A percentile compares a stretch with the other conserved stretches of the same genome.
These are phyloP conservation scores for Metschnikowia drakensbergensis DNA, from an alignment of 805 yeast species.

Conservation along the genomic window DNA sequence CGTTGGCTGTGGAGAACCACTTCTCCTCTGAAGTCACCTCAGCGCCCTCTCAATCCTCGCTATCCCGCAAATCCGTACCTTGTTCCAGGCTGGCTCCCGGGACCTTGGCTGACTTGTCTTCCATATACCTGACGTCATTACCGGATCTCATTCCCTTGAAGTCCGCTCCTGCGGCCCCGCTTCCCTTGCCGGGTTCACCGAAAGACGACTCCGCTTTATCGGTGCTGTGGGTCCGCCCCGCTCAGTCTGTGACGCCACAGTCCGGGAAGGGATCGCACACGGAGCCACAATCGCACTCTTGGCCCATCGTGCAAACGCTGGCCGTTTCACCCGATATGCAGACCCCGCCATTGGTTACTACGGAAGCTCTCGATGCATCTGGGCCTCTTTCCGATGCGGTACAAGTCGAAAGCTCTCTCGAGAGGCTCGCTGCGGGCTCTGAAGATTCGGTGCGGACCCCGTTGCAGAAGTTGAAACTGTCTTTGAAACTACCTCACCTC, in stretches of 20 bases:
- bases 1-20: slow-evolving; percentile 16
- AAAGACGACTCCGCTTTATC: slow-evolving; percentile 7
- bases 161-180: background rate
- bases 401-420: background rate
- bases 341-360: background rate
- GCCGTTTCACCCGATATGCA: background rate
- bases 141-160: slow-evolving; percentile 1
- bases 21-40: slow-evolving; percentile 11
- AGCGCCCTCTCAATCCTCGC: background rate
- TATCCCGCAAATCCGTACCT: background rate
- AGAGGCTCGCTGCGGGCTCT: background rate
- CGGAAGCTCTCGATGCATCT: background rate
- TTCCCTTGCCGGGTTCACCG: background rate
- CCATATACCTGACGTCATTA: slow-evolving; percentile 3
- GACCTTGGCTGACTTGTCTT: background rate
- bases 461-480: slow-evolving; percentile 20
- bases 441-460: slow-evolving; percentile 9
- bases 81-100: slow-evolving; percentile 5
- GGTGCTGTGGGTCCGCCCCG: slow-evolving; percentile 9
- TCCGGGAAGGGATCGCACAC: too few relatives aligned
- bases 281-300: background rate
- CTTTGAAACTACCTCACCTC: slow-evolving; percentile 22
- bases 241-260: background rate
- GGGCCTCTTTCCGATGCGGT: background rate
- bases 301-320: background rate